Percentiles rank a stretch among this genome's conserved stretches.
These are phyloP conservation scores for Daldinia concentrica DNA, from an alignment of 495 filamentous ascomycete genomes.

Conservation along the genomic window DNA sequence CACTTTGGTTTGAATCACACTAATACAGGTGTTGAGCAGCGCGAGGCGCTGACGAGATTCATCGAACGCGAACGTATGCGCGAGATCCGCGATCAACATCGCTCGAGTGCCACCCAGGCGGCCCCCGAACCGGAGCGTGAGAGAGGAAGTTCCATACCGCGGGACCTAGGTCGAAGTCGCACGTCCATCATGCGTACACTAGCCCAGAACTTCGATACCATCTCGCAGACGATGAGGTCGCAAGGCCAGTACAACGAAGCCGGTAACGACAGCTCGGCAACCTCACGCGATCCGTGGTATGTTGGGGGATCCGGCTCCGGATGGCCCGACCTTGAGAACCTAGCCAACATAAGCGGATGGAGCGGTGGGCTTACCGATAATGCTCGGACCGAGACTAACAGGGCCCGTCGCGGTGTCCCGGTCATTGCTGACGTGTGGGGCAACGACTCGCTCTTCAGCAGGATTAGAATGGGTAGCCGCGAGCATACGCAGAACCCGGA, in stretches of 20 bases:
- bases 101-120: slow-evolving; percentile 21
- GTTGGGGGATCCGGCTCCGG: slow-evolving; percentile 34
- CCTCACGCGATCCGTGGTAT: slow-evolving; percentile 35
- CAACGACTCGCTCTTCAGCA: slow-evolving; percentile 38
- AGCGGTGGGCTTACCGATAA: slow-evolving; percentile 20
- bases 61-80: slow-evolving; percentile 43
- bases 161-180: slow-evolving; percentile 26
- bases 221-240: slow-evolving; percentile 26
- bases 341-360: slow-evolving; percentile 45
- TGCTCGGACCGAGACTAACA: slow-evolving; percentile 30
- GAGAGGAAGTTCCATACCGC: slow-evolving; percentile 38
- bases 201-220: slow-evolving; percentile 36
- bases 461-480: slow-evolving; percentile 38
- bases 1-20: background rate
- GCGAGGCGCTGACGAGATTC: slow-evolving; percentile 40
- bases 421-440: slow-evolving; percentile 45
- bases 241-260: slow-evolving; percentile 24
- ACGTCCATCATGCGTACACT: slow-evolving; percentile 41
- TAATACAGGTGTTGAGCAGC: slow-evolving; percentile 26
- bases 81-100: slow-evolving; percentile 38
- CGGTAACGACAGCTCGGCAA: slow-evolving; percentile 2
- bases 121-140: slow-evolving; percentile 44
- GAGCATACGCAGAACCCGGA: slow-evolving; percentile 50
- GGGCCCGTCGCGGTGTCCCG: slow-evolving; percentile 40
- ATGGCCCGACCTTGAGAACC: slow-evolving; percentile 47